Conservation (phyloP, 345 rosid genomes). For the Ceriops tagal region DNA sequence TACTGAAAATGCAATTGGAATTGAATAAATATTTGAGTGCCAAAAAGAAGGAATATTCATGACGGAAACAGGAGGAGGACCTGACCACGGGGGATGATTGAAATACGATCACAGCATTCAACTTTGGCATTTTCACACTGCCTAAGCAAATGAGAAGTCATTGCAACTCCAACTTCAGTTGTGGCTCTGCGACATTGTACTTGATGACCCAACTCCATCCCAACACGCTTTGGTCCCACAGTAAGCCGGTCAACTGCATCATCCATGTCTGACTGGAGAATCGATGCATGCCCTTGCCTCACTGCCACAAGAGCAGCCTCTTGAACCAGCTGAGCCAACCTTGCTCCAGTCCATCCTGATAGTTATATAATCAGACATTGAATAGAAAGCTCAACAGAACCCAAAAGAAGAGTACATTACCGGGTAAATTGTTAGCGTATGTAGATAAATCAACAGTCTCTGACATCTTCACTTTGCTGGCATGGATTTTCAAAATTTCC, state of each 20-base stretch:
- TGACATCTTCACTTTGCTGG: constrained; percentile 90
- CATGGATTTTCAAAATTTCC: constrained; percentile 83
- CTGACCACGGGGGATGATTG: constrained; percentile 89
- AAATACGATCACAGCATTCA: constrained; percentile 81
- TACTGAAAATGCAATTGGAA: neutral
- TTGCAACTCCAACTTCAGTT: constrained; percentile 86
- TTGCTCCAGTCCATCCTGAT: constrained; percentile 93
- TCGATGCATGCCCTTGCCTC: constrained; percentile 65
- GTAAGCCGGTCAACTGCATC: constrained; percentile 93
- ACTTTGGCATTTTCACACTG: constrained; percentile 70
- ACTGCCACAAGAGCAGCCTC: constrained; percentile 97
- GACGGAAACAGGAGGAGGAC: constrained; percentile 40
- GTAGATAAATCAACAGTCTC: constrained; percentile 78
- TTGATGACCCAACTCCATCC: constrained; percentile 69
- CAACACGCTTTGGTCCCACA: constrained; percentile 83
- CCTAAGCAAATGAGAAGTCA: constrained; percentile 79
- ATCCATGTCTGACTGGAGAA: constrained; percentile 79
- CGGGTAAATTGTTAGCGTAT: constrained; percentile 83
- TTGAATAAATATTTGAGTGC: neutral
- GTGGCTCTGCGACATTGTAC: constrained; percentile 95
- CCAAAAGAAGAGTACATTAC: constrained; percentile 37
- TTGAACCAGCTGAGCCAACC: constrained; percentile 81
- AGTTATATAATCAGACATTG: constrained; percentile 18
- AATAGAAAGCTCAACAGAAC: constrained; percentile 13
- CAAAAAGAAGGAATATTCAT: constrained; percentile 1